Evolutionary conservation across 805 yeast species (phyloP).

Genomic region (Saccharomycopsis schoenii): DNA sequence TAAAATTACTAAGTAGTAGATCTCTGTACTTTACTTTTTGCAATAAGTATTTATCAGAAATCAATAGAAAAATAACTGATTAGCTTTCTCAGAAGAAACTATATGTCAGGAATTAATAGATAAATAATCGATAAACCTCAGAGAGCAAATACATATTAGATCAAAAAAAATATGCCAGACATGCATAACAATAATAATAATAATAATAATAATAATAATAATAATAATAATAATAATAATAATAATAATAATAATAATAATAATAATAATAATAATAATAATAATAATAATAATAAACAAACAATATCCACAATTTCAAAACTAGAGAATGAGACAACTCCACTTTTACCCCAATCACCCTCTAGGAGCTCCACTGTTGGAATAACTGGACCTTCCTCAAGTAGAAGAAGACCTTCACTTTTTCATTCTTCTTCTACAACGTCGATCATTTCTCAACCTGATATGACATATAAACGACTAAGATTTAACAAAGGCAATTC

Average conservation of each 20-base stretch:
- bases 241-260: neutral
- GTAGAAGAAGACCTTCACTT: slow-evolving; percentile 5
- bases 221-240: neutral
- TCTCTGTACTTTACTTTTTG: no score
- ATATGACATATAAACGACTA: neutral
- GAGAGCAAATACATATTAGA: no score
- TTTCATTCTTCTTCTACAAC: slow-evolving; percentile 15
- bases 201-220: neutral
- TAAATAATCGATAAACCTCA: no score
- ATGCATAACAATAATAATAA: neutral
- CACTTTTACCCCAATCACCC: neutral
- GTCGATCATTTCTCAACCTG: slow-evolving; percentile 5
- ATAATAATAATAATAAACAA: neutral
- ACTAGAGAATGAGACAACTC: neutral
- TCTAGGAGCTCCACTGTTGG: neutral
- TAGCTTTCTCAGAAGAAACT: no score
- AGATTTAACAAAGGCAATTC: neutral
- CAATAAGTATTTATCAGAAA: no score
- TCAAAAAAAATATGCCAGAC: neutral
- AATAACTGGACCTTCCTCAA: neutral
- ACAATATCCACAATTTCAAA: neutral
- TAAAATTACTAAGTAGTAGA: no score
- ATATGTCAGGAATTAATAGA: no score
- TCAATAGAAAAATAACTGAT: no score
- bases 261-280: neutral